phyloP scores from a whole-genome alignment of 176 grass and related monocot genomes.

The Aegilops tauschii region DNA sequence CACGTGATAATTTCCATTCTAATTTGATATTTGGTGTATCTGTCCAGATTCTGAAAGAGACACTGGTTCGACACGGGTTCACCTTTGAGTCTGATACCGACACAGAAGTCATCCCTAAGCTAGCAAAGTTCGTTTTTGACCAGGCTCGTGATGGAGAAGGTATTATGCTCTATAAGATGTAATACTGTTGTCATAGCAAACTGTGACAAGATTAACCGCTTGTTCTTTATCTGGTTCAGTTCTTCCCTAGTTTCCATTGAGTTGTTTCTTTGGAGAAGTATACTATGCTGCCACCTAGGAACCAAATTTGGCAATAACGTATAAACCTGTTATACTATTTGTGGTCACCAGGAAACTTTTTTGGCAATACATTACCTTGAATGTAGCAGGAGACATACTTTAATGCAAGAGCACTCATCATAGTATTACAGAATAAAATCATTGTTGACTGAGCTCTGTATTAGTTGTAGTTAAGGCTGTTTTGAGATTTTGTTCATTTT shows the following conservation, averaged over 20 bases:
- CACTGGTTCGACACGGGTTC: constrained; percentile 78
- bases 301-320: neutral
- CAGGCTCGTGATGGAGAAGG: constrained; percentile 67
- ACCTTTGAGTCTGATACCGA: constrained; percentile 92
- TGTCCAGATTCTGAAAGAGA: constrained; percentile 87
- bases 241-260: neutral
- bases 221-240: constrained; percentile 4
- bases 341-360: neutral
- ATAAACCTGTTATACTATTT: neutral
- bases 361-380: neutral
- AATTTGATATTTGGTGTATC: neutral
- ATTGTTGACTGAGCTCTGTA: neutral
- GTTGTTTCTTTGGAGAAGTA: neutral
- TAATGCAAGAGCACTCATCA: neutral
- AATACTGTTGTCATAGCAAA: neutral
- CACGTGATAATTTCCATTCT: constrained; percentile 6
- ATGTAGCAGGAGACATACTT: neutral
- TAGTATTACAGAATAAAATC: neutral
- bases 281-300: neutral
- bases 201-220: neutral
- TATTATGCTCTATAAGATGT: constrained; percentile 21
- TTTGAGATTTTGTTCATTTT: neutral
- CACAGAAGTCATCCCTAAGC: constrained; percentile 94
- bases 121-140: constrained; percentile 93
- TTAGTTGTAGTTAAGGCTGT: neutral